Evolutionary conservation across 129 eudicot genomes (phyloP).

Genomic region (Helichrysum umbraculigerum): DNA sequence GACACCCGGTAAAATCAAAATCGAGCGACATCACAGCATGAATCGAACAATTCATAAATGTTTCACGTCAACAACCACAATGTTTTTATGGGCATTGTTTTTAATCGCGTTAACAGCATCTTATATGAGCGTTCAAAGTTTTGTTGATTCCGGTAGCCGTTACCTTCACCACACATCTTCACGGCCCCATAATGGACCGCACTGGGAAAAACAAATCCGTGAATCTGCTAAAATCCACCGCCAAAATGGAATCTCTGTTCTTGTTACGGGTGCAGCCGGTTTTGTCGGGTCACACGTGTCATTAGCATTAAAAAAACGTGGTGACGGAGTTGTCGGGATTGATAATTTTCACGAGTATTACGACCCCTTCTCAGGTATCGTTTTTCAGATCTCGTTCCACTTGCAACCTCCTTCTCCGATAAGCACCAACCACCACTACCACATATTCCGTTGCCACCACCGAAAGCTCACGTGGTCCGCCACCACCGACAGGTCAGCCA

Average conservation of each 20-base stretch:
- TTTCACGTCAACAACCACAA: constrained; percentile 63
- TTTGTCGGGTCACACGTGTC: constrained; percentile 57
- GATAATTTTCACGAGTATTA: constrained; percentile 55
- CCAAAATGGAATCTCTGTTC: constrained; percentile 37
- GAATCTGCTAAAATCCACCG: constrained; percentile 54
- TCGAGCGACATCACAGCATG: constrained; percentile 19
- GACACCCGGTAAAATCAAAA: constrained; percentile 75
- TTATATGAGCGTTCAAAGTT: constrained; percentile 55
- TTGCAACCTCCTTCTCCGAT: too few species aligned
- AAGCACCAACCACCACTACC: too few species aligned
- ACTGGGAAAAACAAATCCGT: constrained; percentile 60
- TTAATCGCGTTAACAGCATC: constrained; percentile 65
- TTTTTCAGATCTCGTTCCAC: too few species aligned
- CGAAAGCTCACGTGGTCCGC: too few species aligned
- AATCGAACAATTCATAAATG: constrained; percentile 64
- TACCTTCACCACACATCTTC: constrained; percentile 39
- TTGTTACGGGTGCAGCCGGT: constrained; percentile 63
- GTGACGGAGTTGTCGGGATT: constrained; percentile 60
- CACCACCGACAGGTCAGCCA: too few species aligned
- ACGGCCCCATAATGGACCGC: constrained; percentile 29
- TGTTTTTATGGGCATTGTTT: constrained; percentile 77
- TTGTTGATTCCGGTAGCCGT: constrained; percentile 57
- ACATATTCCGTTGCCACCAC: too few species aligned
- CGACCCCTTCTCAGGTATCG: too few species aligned
- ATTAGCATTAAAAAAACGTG: constrained; percentile 48